Evolutionary conservation across 2,329 filamentous ascomycete species (phyloP).

Genomic region (Penicillium sclerotigenum): DNA sequence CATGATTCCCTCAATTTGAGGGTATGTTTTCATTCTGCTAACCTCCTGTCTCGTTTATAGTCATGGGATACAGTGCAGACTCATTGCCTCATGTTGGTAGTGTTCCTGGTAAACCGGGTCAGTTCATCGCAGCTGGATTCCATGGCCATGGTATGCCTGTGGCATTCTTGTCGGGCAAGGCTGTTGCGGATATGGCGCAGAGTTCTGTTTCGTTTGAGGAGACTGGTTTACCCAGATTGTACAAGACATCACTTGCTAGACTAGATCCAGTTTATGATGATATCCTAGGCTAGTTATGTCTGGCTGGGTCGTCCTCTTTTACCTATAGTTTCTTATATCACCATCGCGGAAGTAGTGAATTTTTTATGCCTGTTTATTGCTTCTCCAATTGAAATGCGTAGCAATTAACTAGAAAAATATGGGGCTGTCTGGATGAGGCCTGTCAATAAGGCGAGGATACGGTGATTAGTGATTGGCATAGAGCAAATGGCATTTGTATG

Average conservation of each 20-base stretch:
- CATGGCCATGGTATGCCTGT: slow-evolving; percentile 67
- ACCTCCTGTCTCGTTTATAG: slow-evolving; percentile 14
- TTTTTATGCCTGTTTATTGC: no score
- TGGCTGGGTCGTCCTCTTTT: neutral
- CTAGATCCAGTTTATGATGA: slow-evolving; percentile 4
- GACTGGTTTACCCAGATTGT: slow-evolving; percentile 31
- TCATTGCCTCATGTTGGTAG: slow-evolving; percentile 53
- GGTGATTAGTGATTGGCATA: no score
- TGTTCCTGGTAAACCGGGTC: slow-evolving; percentile 42
- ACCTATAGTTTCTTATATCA: no score
- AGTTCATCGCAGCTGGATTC: slow-evolving; percentile 60
- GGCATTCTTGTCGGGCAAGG: slow-evolving; percentile 58
- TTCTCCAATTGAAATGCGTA: neutral
- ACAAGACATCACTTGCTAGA: slow-evolving; percentile 26
- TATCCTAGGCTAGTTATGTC: neutral
- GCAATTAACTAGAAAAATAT: no score
- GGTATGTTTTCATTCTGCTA: neutral
- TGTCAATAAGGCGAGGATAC: no score
- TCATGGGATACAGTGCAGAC: slow-evolving; percentile 54
- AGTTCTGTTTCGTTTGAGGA: slow-evolving; percentile 24
- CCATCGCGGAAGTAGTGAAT: no score
- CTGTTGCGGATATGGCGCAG: slow-evolving; percentile 54
- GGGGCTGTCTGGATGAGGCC: no score
- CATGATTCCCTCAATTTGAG: no score
- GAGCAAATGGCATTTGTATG: no score